Base-by-base conservation (phyloP, 768 basidiomycete genomes). In the Chlorophyllum brunneum region DNA sequence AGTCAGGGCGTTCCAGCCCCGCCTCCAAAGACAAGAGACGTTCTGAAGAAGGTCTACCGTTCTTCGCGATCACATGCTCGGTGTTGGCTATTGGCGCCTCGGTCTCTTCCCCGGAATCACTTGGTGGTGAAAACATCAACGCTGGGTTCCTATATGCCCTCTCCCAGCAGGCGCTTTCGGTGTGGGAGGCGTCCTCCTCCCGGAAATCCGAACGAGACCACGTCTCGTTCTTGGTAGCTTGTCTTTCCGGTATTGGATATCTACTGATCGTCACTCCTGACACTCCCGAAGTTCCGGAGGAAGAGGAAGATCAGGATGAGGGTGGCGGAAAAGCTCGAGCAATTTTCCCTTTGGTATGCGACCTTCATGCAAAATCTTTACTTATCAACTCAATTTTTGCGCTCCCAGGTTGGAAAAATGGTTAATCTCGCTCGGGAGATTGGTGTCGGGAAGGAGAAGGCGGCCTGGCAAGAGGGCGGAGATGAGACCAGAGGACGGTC, bases 341-440 rank as follows among this genome's bases (percentile, higher is more conserved):
- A 6, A 44, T 52, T 15, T 52, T 44, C 20, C 42, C 41, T 13
- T 58, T 77, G 56, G 75, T 83, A 49, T 36, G 70, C 27, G 18
- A 1, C 5, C n/a, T 4, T 37, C 4, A 27, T n/a, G n/a, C n/a
- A n/a, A n/a, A n/a, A n/a, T n/a, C n/a, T n/a, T 5, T n/a, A 15
- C 10, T 13, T 13, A 2, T 26, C 3, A 22, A 20, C 31, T 37
- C 11, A 33, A 9, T 3, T 20, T 43, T 40, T 44, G 51, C 26
- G 33, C 13, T 2, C 7, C 2, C 57, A 85, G 83, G 72, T 85
- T 10, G 84, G 84, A 18, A 88, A 87, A 68, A 76, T 86, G 69
- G 77, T 88, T 47, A 85, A 80, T 56, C 64, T 80, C 5, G 86
- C 86, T 8, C 75, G 85, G 5, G 70, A 70, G 51, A 79, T 88